phyloP scores from a whole-genome alignment of 768 basidiomycete species.

The Lactarius sp. region DNA sequence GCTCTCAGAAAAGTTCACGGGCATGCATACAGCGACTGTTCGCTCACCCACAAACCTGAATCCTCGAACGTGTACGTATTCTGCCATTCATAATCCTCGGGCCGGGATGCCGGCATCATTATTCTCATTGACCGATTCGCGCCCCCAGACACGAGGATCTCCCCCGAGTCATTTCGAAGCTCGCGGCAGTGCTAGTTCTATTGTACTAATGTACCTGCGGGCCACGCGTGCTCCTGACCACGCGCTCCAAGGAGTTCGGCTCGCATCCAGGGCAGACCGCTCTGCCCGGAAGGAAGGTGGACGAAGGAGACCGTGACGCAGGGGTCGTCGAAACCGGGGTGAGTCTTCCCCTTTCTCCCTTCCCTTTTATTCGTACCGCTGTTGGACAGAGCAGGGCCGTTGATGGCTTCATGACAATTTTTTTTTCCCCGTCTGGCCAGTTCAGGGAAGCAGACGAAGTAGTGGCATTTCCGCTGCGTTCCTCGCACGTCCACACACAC shows the following conservation, averaged over 20 bases:
- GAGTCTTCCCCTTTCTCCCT: conserved; percentile 30
- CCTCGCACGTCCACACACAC: conserved; percentile 53
- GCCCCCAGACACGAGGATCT: conserved; percentile 21
- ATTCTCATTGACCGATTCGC: no score
- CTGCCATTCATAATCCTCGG: not conserved
- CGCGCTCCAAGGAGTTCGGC: no score
- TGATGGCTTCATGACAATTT: not conserved
- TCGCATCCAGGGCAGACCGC: no score
- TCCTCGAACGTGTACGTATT: conserved; percentile 6
- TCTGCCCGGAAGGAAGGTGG: conserved; percentile 78
- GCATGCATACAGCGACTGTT: conserved; percentile 19
- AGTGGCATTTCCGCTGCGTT: conserved; percentile 59
- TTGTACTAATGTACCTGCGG: no score
- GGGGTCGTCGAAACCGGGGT: conserved; percentile 74
- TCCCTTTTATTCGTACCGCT: no score
- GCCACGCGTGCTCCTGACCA: no score
- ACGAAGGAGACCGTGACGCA: conserved; percentile 58
- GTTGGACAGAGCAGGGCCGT: not conserved
- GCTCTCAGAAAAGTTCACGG: conserved; percentile 15
- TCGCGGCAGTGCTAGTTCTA: no score
- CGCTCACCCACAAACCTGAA: conserved; percentile 9
- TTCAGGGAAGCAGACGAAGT: no score
- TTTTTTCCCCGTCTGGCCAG: not conserved
- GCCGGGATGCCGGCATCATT: not conserved
- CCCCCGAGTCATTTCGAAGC: conserved; percentile 40